A percentile compares a stretch with the other conserved stretches of the same genome.
phyloP scores from a whole-genome alignment of 345 rosid genomes.

The Moringa oleifera region DNA sequence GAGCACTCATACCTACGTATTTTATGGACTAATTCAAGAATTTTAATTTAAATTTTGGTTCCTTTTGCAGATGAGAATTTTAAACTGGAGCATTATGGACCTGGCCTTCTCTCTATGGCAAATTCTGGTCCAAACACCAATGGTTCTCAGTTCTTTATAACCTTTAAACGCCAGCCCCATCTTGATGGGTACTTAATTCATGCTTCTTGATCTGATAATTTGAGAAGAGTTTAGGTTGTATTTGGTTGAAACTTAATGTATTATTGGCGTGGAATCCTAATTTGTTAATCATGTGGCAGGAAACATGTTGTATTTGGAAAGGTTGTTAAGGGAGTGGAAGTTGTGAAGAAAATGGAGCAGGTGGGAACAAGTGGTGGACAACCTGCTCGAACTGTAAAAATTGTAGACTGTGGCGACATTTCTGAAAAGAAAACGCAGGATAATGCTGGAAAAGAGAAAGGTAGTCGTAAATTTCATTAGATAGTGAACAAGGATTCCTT shows the following conservation, averaged over 20 bases:
- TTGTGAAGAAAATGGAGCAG: constrained; percentile 71
- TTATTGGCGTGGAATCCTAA: constrained; percentile 5
- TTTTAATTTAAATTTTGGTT: constrained; percentile 1
- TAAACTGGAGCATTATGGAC: constrained; percentile 64
- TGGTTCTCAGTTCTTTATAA: constrained; percentile 94
- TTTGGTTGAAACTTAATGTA: constrained; percentile 4
- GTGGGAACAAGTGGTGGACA: constrained; percentile 65
- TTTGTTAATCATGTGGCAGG: constrained; percentile 35
- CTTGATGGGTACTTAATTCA: constrained; percentile 71
- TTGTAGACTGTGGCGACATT: constrained; percentile 69
- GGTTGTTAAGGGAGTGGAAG: constrained; percentile 75
- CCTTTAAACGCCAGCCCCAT: constrained; percentile 75
- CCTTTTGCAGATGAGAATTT: constrained; percentile 83
- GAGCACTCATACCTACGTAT: background rate
- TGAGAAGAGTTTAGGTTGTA: background rate
- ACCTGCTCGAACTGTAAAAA: constrained; percentile 53
- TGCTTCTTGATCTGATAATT: constrained; percentile 16
- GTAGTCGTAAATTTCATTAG: constrained; percentile 21
- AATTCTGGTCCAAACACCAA: constrained; percentile 88
- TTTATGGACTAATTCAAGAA: constrained; percentile 5
- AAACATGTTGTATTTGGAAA: constrained; percentile 97
- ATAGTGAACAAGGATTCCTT: background rate
- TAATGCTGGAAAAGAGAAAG: constrained; percentile 45
- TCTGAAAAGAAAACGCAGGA: constrained; percentile 44
- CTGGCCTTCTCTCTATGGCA: constrained; percentile 96